Conservation (phyloP, 495 filamentous ascomycete species). For the Halenospora varia region DNA sequence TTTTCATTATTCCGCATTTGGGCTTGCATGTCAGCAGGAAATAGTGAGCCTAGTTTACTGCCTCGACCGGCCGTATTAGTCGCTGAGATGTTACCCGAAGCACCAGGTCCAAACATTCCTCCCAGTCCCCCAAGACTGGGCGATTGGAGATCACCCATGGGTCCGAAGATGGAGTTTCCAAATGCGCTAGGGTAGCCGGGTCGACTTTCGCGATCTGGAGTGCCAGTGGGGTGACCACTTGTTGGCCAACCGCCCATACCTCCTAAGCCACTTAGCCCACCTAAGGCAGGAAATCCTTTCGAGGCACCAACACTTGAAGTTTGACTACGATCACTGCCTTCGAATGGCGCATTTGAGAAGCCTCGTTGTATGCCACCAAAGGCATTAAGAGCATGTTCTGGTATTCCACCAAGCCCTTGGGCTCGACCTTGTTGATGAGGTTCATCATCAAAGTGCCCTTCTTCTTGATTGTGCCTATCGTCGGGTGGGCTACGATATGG, state of each 20-base stretch:
- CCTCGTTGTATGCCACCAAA: conserved; percentile 43
- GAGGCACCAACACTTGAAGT: conserved; percentile 75
- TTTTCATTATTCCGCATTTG: conserved; percentile 66
- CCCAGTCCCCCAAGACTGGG: conserved; percentile 53
- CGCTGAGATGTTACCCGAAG: conserved; percentile 46
- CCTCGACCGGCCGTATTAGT: conserved; percentile 60
- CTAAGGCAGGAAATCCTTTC: conserved; percentile 64
- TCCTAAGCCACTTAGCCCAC: conserved; percentile 55
- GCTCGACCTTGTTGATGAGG: conserved; percentile 27
- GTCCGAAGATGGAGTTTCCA: conserved; percentile 67
- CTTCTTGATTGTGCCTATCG: conserved; percentile 63
- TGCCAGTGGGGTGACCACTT: conserved; percentile 56
- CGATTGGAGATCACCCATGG: conserved; percentile 70
- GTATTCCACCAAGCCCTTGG: conserved; percentile 44
- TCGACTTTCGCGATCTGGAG: conserved; percentile 72
- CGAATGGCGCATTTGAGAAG: conserved; percentile 51
- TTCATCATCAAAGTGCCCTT: conserved; percentile 46
- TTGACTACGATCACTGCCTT: conserved; percentile 78
- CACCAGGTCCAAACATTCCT: conserved; percentile 49
- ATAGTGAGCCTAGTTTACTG: conserved; percentile 83
- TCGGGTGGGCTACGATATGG: conserved; percentile 92
- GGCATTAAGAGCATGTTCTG: conserved; percentile 32
- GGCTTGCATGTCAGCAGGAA: conserved; percentile 85
- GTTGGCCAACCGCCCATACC: conserved; percentile 60
- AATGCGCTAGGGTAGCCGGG: conserved; percentile 56